Conservation (phyloP, 768 basidiomycete species). For the Suillus plorans region DNA sequence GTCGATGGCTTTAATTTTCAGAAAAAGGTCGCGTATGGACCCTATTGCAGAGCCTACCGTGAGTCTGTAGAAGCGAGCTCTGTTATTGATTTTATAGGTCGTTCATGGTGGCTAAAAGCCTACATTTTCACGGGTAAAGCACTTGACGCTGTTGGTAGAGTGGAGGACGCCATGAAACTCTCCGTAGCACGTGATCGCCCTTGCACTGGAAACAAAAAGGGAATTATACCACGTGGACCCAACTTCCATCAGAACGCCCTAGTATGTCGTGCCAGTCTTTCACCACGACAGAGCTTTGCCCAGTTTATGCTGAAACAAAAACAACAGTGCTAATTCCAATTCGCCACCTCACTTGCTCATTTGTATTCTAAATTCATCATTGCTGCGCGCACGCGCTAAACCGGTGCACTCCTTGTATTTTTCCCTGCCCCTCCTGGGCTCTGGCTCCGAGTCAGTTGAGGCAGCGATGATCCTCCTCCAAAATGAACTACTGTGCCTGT, state of each 20-base stretch:
- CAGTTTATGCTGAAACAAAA: background rate
- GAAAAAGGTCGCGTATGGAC: conserved; percentile 68
- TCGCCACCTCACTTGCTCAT: background rate
- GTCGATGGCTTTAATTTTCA: conserved; percentile 82
- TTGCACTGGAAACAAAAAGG: background rate
- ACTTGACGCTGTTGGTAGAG: conserved; percentile 7
- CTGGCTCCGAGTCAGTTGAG: background rate
- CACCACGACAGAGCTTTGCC: background rate
- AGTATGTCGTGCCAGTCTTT: background rate
- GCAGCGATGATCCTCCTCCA: background rate
- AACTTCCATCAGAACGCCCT: background rate
- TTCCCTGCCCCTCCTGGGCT: background rate
- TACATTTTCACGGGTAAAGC: conserved; percentile 32
- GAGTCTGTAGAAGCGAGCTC: conserved; percentile 40
- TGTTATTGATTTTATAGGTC: conserved; percentile 8
- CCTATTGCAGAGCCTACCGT: conserved; percentile 82
- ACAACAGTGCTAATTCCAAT: background rate
- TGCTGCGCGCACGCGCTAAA: background rate
- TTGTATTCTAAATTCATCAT: background rate
- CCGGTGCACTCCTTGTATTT: background rate
- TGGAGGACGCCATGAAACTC: conserved; percentile 25
- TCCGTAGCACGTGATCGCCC: conserved; percentile 9
- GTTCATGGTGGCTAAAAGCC: conserved; percentile 9
- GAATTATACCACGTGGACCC: background rate
- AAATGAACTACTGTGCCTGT: background rate